Conservation (phyloP, 2,329 filamentous ascomycete genomes). For the Apiospora pterosperma region DNA sequence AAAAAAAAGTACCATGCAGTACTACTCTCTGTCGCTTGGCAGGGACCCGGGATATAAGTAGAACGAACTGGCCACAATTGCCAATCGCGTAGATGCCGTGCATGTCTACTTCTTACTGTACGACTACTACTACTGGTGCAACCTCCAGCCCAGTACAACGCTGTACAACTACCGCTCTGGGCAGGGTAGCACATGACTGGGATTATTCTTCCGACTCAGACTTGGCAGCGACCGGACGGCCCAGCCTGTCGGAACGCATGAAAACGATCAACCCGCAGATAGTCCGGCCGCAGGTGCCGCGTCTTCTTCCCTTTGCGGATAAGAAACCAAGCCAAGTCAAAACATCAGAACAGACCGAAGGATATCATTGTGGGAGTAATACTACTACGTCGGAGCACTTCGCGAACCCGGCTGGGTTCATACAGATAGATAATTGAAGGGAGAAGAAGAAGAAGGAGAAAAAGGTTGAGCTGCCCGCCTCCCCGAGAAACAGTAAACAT, state of each 20-base stretch:
- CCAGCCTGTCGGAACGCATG: not conserved
- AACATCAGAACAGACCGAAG: not conserved
- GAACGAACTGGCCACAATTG: not conserved
- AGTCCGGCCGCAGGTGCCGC: not conserved
- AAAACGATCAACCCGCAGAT: not conserved
- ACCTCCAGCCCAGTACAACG: not conserved
- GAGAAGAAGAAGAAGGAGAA: too few relatives aligned
- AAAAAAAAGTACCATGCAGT: not conserved
- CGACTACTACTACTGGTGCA: not conserved
- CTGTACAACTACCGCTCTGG: not conserved
- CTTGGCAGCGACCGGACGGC: not conserved
- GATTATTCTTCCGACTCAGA: not conserved
- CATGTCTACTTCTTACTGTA: not conserved
- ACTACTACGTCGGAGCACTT: too few relatives aligned
- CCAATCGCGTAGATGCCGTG: not conserved
- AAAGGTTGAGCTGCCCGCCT: not conserved
- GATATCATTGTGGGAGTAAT: too few relatives aligned
- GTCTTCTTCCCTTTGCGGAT: not conserved
- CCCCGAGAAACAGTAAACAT: not conserved
- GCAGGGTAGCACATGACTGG: not conserved
- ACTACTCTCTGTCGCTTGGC: not conserved
- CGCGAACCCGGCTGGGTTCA: not conserved
- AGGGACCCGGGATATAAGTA: not conserved
- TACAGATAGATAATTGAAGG: not conserved
- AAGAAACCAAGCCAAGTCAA: not conserved